Conservation (phyloP, 164 flowering plant genomes). For the Vitis rotundifolia region DNA sequence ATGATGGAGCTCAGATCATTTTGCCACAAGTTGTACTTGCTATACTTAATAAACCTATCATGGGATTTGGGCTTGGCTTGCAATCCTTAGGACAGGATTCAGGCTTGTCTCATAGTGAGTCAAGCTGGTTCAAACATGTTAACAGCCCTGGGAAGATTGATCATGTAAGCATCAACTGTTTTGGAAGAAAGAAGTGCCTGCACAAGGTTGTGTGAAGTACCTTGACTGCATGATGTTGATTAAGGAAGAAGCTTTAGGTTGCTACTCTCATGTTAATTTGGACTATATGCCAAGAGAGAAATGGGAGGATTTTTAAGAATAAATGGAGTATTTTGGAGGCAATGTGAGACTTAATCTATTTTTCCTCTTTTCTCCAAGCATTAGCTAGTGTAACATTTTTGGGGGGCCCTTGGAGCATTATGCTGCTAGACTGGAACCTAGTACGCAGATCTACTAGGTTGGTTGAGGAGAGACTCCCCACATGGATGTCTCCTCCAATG, state of each 20-base stretch:
- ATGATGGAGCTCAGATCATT: background rate
- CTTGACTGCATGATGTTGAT: background rate
- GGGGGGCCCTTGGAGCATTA: too few relatives aligned
- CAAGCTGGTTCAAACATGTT: background rate
- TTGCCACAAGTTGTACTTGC: background rate
- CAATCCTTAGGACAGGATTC: background rate
- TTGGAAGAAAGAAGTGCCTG: background rate
- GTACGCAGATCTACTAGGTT: too few relatives aligned
- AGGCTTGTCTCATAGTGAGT: background rate
- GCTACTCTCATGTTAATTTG: too few relatives aligned
- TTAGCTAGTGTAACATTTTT: too few relatives aligned
- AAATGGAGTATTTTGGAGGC: too few relatives aligned
- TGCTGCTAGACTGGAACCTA: too few relatives aligned
- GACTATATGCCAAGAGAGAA: too few relatives aligned
- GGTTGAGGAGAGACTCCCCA: too few relatives aligned
- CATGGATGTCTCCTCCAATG: too few relatives aligned
- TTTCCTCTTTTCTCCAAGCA: too few relatives aligned
- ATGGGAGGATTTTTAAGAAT: too few relatives aligned
- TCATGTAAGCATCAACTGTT: background rate
- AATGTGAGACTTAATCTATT: too few relatives aligned
- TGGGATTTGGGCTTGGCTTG: background rate
- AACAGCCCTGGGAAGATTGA: background rate
- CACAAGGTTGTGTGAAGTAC: background rate
- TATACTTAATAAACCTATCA: background rate
- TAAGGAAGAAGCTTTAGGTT: background rate